These are phyloP conservation scores for Pseudogymnoascus sp. DNA, from an alignment of 2,329 filamentous ascomycete species.

Conservation along the genomic window DNA sequence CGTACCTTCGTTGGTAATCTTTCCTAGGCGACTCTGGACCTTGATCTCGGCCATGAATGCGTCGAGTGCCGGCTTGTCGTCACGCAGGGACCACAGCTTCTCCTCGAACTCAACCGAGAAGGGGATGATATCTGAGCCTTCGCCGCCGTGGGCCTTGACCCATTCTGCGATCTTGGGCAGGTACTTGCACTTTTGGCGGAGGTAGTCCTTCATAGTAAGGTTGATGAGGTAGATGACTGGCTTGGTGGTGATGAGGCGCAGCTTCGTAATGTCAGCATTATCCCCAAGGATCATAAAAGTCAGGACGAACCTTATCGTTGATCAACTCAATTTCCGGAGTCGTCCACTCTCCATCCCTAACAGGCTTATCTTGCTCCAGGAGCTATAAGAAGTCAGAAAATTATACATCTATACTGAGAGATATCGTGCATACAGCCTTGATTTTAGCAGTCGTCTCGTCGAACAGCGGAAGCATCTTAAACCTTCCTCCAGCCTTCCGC, in stretches of 20 bases:
- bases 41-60: slow-evolving; percentile 34
- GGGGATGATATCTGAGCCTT: slow-evolving; percentile 35
- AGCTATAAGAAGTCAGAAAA: slow-evolving; percentile 22
- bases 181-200: slow-evolving; percentile 39
- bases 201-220: slow-evolving; percentile 39
- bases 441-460: slow-evolving; percentile 37
- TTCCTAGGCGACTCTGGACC: slow-evolving; percentile 35
- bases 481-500: slow-evolving; percentile 36
- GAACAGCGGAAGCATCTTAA: slow-evolving; percentile 39
- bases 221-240: slow-evolving; percentile 39
- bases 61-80: slow-evolving; percentile 30
- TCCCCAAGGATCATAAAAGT: neutral
- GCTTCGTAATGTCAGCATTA: slow-evolving; percentile 12
- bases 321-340: slow-evolving; percentile 37
- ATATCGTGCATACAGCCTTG: slow-evolving; percentile 23
- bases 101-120: slow-evolving; percentile 40
- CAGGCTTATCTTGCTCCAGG: slow-evolving; percentile 34
- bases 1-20: slow-evolving; percentile 34
- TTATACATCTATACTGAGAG: neutral
- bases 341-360: slow-evolving; percentile 37
- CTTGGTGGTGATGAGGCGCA: slow-evolving; percentile 38
- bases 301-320: slow-evolving; percentile 34
- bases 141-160: slow-evolving; percentile 37
- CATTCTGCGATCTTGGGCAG: slow-evolving; percentile 37
- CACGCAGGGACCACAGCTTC: slow-evolving; percentile 34